Conservation (phyloP, 148 eudicot species). For the Drosera capensis region DNA sequence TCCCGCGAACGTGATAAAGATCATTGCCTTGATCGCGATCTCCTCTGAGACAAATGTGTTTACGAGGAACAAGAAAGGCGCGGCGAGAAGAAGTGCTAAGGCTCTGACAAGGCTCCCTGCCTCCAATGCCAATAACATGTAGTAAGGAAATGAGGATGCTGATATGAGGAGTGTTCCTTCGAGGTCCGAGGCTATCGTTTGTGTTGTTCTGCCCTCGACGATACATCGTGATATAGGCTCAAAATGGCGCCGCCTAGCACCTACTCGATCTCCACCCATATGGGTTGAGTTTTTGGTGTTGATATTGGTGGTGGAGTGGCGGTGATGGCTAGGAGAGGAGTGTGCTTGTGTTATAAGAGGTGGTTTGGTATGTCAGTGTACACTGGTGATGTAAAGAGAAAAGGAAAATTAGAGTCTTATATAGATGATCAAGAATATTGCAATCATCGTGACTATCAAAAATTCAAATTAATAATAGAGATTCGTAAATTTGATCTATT, state of each 20-base stretch:
- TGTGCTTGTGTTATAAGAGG: too few relatives aligned
- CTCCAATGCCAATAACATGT: constrained; percentile 53
- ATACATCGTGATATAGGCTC: constrained; percentile 31
- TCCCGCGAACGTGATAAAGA: constrained; percentile 55
- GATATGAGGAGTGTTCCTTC: constrained; percentile 70
- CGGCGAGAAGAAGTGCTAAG: constrained; percentile 19
- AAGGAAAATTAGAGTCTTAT: too few relatives aligned
- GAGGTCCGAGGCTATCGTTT: constrained; percentile 49
- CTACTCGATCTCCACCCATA: too few relatives aligned
- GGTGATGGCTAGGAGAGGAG: too few relatives aligned
- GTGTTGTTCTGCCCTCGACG: constrained; percentile 29
- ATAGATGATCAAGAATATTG: too few relatives aligned
- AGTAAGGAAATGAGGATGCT: constrained; percentile 44
- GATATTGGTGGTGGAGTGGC: too few relatives aligned
- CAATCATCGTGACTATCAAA: too few relatives aligned
- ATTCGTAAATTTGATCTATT: too few relatives aligned
- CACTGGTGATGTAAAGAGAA: too few relatives aligned
- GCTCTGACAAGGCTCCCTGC: constrained; percentile 61
- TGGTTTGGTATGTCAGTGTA: too few relatives aligned
- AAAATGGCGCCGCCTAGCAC: constrained; percentile 17
- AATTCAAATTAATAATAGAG: too few relatives aligned
- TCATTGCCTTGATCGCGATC: constrained; percentile 23
- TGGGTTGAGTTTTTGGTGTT: too few relatives aligned
- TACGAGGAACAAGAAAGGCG: constrained; percentile 35
- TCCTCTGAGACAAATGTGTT: constrained; percentile 42